Conservation (phyloP, 495 filamentous ascomycete genomes). For the Aspergillus mulundensis region DNA sequence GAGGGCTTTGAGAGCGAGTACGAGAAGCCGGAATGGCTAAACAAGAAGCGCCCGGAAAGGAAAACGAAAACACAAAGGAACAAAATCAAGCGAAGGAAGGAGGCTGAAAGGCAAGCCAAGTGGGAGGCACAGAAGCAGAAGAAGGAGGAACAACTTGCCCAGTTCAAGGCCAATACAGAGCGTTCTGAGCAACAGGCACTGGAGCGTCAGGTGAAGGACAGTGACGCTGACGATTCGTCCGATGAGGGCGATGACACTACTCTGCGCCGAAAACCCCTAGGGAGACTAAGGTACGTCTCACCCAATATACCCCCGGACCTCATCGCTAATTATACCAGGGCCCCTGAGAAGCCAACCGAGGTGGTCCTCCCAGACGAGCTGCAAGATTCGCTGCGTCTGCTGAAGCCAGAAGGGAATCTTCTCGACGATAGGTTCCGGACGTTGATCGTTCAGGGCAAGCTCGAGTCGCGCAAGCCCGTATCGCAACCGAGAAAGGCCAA, state of each 20-base stretch:
- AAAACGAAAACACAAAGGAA: conserved; percentile 87
- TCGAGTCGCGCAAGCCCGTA: conserved; percentile 75
- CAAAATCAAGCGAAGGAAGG: conserved; percentile 80
- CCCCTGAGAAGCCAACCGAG: conserved; percentile 78
- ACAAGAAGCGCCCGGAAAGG: conserved; percentile 67
- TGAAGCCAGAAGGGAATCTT: conserved; percentile 93
- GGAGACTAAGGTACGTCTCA: conserved; percentile 58
- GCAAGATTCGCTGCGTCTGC: conserved; percentile 77
- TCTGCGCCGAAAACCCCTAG: conserved; percentile 68
- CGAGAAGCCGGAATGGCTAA: conserved; percentile 57
- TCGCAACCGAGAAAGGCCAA: conserved; percentile 74
- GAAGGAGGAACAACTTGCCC: conserved; percentile 59
- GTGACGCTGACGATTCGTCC: conserved; percentile 52
- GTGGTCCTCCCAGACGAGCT: conserved; percentile 90
- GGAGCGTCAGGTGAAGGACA: conserved; percentile 26
- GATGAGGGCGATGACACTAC: conserved; percentile 51
- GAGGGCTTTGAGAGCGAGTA: conserved; percentile 76
- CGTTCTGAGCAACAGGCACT: conserved; percentile 58
- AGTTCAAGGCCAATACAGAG: conserved; percentile 61
- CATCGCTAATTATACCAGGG: conserved; percentile 29
- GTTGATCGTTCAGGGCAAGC: conserved; percentile 79
- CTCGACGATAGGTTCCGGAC: conserved; percentile 88
- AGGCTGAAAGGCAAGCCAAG: conserved; percentile 67
- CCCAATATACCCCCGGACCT: neutral
- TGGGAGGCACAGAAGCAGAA: conserved; percentile 69